These are phyloP conservation scores for Silene vulgaris DNA, from an alignment of 179 eudicot species.

Conservation along the genomic window DNA sequence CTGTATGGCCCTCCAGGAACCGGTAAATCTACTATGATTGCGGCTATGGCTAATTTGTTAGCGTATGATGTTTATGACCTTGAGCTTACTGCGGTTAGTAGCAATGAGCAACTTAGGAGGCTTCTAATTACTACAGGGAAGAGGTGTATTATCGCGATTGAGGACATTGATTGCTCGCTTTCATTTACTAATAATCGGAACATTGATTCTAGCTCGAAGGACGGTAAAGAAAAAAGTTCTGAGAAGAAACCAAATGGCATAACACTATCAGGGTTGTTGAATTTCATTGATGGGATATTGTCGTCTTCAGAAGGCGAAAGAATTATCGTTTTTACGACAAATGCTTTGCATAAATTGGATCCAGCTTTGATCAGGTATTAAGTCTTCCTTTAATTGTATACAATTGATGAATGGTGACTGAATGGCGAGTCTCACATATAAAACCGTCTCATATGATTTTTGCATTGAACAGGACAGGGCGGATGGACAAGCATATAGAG, in stretches of 20 bases:
- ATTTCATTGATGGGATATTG: constrained; percentile 19
- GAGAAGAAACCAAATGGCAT: constrained; percentile 11
- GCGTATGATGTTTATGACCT: constrained; percentile 43
- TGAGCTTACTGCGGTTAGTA: constrained; percentile 34
- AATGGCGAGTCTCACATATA: too few relatives aligned
- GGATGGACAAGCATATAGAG: constrained; percentile 45
- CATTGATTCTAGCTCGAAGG: background rate
- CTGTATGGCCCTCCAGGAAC: constrained; percentile 67
- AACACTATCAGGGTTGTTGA: constrained; percentile 30
- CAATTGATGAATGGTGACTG: too few relatives aligned
- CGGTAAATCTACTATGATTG: constrained; percentile 69
- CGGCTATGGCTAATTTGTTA: constrained; percentile 66
- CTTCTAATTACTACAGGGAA: constrained; percentile 30
- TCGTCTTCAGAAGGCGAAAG: constrained; percentile 33
- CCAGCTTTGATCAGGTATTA: constrained; percentile 29
- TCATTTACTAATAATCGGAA: constrained; percentile 26
- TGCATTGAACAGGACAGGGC: constrained; percentile 36
- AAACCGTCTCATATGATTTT: background rate
- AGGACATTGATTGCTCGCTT: constrained; percentile 40
- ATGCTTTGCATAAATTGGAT: constrained; percentile 32
- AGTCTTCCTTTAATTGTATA: too few relatives aligned
- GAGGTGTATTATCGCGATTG: constrained; percentile 30
- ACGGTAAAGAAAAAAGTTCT: background rate
- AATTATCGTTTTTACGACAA: constrained; percentile 37
- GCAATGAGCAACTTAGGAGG: constrained; percentile 30